phyloP scores from a whole-genome alignment of 179 eudicot genomes.

The Beta corolliflora region DNA sequence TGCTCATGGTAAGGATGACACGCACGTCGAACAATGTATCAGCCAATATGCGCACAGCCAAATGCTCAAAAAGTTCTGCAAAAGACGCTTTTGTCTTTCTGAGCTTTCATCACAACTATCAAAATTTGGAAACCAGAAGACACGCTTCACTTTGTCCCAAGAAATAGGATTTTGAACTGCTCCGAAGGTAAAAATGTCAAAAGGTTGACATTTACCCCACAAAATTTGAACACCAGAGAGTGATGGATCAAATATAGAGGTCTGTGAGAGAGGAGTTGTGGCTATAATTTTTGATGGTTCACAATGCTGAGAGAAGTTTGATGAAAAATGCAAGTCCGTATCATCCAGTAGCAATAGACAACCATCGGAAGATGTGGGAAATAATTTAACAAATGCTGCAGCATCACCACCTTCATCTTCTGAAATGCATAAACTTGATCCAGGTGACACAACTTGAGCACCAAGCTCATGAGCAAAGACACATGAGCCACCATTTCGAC shows the following conservation, averaged over 20 bases:
- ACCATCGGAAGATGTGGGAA: conserved; percentile 50
- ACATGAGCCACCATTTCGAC: conserved; percentile 76
- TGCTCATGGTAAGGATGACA: conserved; percentile 71
- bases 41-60: conserved; percentile 61
- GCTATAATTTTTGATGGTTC: conserved; percentile 60
- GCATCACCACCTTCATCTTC: conserved; percentile 58
- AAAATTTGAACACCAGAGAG: conserved; percentile 46
- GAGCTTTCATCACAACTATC: conserved; percentile 37
- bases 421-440: conserved; percentile 41
- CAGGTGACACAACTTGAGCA: conserved; percentile 33
- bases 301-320: conserved; percentile 45
- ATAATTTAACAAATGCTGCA: conserved; percentile 42
- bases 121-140: conserved; percentile 72
- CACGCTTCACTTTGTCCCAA: conserved; percentile 64
- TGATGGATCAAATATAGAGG: conserved; percentile 39
- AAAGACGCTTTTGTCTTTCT: conserved; percentile 49
- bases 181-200: conserved; percentile 40
- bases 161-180: conserved; percentile 48
- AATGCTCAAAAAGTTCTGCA: conserved; percentile 61
- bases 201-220: conserved; percentile 54
- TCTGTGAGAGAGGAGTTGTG: conserved; percentile 53
- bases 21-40: conserved; percentile 49
- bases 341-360: conserved; percentile 67
- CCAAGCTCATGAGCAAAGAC: conserved; percentile 63
- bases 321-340: conserved; percentile 54